Base-by-base conservation (phyloP, 2,329 filamentous ascomycete species). In the Pestalotiopsis sp. region DNA sequence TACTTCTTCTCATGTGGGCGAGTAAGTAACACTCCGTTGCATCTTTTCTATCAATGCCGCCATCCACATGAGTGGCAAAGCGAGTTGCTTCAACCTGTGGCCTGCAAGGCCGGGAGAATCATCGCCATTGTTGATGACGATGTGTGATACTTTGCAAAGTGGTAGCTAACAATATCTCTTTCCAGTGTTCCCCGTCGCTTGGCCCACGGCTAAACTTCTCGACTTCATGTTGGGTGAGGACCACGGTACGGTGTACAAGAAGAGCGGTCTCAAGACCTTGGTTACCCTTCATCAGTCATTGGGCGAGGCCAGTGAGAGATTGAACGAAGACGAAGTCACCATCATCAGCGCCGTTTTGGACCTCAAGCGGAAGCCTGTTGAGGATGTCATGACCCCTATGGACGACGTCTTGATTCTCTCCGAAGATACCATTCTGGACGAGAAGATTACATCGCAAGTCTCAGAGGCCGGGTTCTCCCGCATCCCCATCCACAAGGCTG, bases 371-470 rank as follows among this genome's bases (percentile, higher is more conserved):
- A 99, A 99, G 83, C 87, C 95, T 0, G 95, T 99, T 6, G 94
- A 93, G 59, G 92, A 90, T 77, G 97, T 99, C 78, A 99, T 99
- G 96, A 99, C 97, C 0, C 96, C 96, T 0, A 98, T 99, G 93
- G 91, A 93, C 60, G 95, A 99, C 78, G 96, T 98, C 63, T 99
- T 97, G 78, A 95, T 93, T 70, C 93, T 99, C 89, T 94, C 94
- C n/a, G 93, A 95, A 65, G 95, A 99, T 76, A 96, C 95, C 4
- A 86, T 98, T 2, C 83, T 99, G 68, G 94, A 99, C 76, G 95
- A 98, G 80, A 86, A 90, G 76, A 98, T 94, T 74, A 98, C 98
- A 92, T 94, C 98, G 80, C 89, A 90, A 70, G 98, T 99, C 68
- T 86, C 98, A 7, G 94, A 93, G 1, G 94, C 95, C 62, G 96